These are phyloP conservation scores for Torulaspora globosa DNA, from an alignment of 1,139 yeast genomes.

Conservation along the genomic window DNA sequence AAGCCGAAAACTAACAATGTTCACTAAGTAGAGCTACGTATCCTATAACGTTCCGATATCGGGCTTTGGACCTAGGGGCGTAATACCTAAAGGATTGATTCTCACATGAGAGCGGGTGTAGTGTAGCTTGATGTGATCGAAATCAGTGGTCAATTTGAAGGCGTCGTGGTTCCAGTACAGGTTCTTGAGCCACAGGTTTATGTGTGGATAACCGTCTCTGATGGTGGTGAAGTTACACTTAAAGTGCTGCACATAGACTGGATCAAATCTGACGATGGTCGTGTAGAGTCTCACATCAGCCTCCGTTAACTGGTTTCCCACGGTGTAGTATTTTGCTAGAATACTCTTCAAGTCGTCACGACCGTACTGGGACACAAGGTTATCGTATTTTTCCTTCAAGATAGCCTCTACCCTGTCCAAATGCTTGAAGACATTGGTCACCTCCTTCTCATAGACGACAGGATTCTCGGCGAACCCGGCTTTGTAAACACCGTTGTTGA, in stretches of 20 bases:
- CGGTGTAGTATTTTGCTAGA: conserved; percentile 34
- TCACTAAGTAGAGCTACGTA: not conserved
- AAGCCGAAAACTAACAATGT: too few relatives aligned
- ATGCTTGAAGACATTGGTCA: conserved; percentile 57
- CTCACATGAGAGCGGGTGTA: conserved; percentile 73
- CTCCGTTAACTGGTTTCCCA: conserved; percentile 73
- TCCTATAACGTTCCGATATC: conserved; percentile 42
- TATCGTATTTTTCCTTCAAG: conserved; percentile 46
- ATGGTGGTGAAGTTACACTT: conserved; percentile 85
- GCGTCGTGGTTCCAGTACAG: conserved; percentile 82
- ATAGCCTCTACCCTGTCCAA: conserved; percentile 73
- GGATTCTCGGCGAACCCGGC: conserved; percentile 85
- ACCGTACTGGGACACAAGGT: conserved; percentile 36
- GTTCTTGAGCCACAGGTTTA: conserved; percentile 75
- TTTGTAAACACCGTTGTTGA: conserved; percentile 94
- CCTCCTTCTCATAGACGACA: conserved; percentile 75
- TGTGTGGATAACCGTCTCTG: conserved; percentile 71
- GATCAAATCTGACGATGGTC: conserved; percentile 82
- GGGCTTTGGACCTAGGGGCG: conserved; percentile 89
- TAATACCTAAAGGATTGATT: conserved; percentile 78
- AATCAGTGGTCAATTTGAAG: conserved; percentile 74
- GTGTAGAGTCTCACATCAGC: conserved; percentile 85
- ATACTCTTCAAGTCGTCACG: conserved; percentile 27
- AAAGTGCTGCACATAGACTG: conserved; percentile 90
- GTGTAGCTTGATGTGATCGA: conserved; percentile 85